Evolutionary conservation across 768 basidiomycete species (phyloP).

Genomic region (Porpolomopsis calyptriformis): DNA sequence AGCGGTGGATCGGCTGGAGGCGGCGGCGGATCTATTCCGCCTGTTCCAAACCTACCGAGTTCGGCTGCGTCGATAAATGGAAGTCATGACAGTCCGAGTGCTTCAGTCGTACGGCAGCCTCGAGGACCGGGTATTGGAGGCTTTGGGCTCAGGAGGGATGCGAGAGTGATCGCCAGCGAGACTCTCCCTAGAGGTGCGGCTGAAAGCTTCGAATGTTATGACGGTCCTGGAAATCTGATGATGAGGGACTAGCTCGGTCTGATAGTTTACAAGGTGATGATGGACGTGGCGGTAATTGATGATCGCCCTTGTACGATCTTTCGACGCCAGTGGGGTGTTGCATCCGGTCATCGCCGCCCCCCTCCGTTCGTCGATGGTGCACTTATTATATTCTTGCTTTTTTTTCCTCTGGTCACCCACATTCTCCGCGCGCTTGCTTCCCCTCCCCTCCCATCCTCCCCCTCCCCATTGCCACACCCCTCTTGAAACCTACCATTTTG

Average conservation of each 20-base stretch:
- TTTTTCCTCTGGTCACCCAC: too few species aligned
- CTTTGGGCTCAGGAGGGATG: conserved; percentile 56
- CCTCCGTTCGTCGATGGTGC: too few species aligned
- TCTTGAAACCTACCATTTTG: too few species aligned
- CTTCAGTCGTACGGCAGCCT: conserved; percentile 71
- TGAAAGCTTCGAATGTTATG: conserved; percentile 80
- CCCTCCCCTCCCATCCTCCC: too few species aligned
- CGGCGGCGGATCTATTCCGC: conserved; percentile 45
- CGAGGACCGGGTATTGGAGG: conserved; percentile 72
- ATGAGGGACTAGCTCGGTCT: conserved; percentile 17
- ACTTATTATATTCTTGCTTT: too few species aligned
- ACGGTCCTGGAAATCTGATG: conserved; percentile 74
- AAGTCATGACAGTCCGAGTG: conserved; percentile 29
- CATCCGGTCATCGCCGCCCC: too few species aligned
- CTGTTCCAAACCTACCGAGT: conserved; percentile 69
- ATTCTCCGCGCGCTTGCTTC: too few species aligned
- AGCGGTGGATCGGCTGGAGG: conserved; percentile 20
- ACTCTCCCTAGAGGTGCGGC: conserved; percentile 54
- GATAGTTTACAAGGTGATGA: conserved; percentile 12
- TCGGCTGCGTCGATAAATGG: conserved; percentile 37
- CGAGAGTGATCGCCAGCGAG: conserved; percentile 38
- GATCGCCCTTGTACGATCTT: too few species aligned
- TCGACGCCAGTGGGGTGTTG: too few species aligned
- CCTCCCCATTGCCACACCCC: too few species aligned
- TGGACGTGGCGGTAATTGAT: too few species aligned